Evolutionary conservation across 106 monocot species (phyloP), one percentile per base, ranked within the genome.

Genomic region (Platanthera zijinensis): DNA sequence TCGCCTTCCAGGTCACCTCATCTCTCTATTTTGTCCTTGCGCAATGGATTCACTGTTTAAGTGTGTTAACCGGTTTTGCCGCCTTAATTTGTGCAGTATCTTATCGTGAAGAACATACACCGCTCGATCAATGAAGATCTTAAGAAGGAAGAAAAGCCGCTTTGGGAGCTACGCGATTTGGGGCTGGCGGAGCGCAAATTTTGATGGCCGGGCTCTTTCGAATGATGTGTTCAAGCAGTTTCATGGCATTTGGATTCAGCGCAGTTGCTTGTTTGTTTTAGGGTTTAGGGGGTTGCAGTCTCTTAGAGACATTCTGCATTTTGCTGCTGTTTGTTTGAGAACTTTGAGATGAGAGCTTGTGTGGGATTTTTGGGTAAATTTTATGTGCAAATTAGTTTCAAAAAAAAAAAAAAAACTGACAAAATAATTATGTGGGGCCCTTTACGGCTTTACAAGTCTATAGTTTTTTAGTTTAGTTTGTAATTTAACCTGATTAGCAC

Each of bases 161-260:
- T 84, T 5, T 90, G 95, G 95, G 95, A 90, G 81, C 78, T 89
- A 11, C 84, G 88, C 15, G 92, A 92, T 73, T 73, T 84, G 86
- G 92, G 87, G 51, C 63, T 90, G 57, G 95, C 86, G 5, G 70
- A 86, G 54, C 78, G 80, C 5, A 76, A 82, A 80, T 84, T 94
- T 75, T 94, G 80, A 54, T 68, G 21, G 15, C 15, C 48, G 10
- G 0, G 45, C 0, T n/a, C 25, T n/a, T 18, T 70, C 0, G 0
- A 2, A 5, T 45, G 25, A 47, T 3, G 6, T 48, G n/a, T 70
- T 46, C 46, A 15, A 7, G 17, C 15, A 6, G 6, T 48, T 48
- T 48, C 7, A 70, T 17, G 7, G 70, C 7, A 17, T 70, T 70
- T 10, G 17, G 48, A 15, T 70, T 48, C 70, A 15, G 17, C 5